Evolutionary conservation across 192 early-diverging fungal genomes (phyloP), one percentile per base, ranked within the genome.

Genomic region (Radiomyces spectabilis): DNA sequence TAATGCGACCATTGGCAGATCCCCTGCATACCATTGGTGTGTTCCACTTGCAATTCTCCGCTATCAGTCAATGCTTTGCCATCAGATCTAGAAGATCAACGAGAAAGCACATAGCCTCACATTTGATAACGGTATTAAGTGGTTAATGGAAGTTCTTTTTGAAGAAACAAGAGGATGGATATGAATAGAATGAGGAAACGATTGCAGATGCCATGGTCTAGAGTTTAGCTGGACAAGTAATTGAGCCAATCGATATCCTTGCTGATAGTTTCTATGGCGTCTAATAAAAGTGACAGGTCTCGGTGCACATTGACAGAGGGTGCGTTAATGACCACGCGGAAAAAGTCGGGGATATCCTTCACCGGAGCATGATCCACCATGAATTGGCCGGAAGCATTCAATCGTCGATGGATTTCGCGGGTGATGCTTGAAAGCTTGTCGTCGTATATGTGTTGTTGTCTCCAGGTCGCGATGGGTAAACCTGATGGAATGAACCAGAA

Each of bases 401-500:
- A 63, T 8, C 41, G 48, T 33, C 24, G 42, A 52, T 84, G 84
- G 15, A 82, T 46, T 19, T 40, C 48, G 40, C 65, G 68, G 22
- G 78, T 69, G 16, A 65, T 51, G 3, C 48, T 44, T 41, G 80
- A 52, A 71, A 74, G 30, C 43, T 63, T 57, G 10, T 33, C 44
- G 10, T 46, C 63, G 73, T 68, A 65, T 45, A 45, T 26, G 33
- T 38, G 31, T 62, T 54, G 3, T 74, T 72, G 0, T 51, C 55
- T 5, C 64, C 53, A 53, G n/a, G n/a, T n/a, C n/a, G n/a, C n/a
- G n/a, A n/a, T n/a, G n/a, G n/a, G n/a, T n/a, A n/a, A n/a, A n/a
- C n/a, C n/a, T n/a, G 51, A 22, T 13, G 84, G 86, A 15, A 85
- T 67, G 68, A 79, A 88, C 87, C 87, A 90, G 60, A 90, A 90